Evolutionary conservation across 177 flowering plant species (phyloP), one percentile per base, ranked within the genome.

Genomic region (Vitis hybrid): DNA sequence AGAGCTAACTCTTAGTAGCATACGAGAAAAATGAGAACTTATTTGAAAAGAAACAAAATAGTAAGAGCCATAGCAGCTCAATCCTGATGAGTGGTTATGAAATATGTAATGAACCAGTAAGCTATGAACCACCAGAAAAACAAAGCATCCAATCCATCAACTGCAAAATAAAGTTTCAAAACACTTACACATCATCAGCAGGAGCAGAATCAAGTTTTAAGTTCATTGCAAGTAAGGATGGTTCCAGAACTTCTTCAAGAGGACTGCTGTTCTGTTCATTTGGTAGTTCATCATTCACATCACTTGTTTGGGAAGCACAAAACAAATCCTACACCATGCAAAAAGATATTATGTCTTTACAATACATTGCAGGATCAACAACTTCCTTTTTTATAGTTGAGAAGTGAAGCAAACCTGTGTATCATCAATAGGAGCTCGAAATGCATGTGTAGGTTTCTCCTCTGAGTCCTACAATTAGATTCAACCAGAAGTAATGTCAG

Each of bases 191-290:
- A 51, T 89, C 97, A 64, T 85, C 83, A 58, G 76, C 77, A 66
- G 84, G 91, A 64, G 78, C 89, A 75, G 90, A 86, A 74, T 88
- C 95, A 78, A 91, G 68, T 79, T 80, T 86, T 65, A 90, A 78
- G 71, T 93, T 84, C 90, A 84, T 80, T 15, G 91, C 72, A 65
- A 87, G 87, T 46, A 86, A 59, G 32, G 99, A 87, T n/a, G 98
- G 94, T 13, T 85, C 80, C 66, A 88, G 59, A 64, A 67, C 84
- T 87, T 85, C 93, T 64, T 85, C 92, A 59, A 65, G 14, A 60
- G 85, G 79, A 74, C 80, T 82, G 61, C 65, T 72, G n/a, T 70
- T 64, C 60, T 77, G 65, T 59, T 79, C 76, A 63, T 74, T 65
- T 17, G 69, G 66, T 14, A 63, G 71, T 30, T 77, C 82, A 65